Base-by-base conservation (phyloP, 2,329 filamentous ascomycete species). In the Trichophyton rubrum region DNA sequence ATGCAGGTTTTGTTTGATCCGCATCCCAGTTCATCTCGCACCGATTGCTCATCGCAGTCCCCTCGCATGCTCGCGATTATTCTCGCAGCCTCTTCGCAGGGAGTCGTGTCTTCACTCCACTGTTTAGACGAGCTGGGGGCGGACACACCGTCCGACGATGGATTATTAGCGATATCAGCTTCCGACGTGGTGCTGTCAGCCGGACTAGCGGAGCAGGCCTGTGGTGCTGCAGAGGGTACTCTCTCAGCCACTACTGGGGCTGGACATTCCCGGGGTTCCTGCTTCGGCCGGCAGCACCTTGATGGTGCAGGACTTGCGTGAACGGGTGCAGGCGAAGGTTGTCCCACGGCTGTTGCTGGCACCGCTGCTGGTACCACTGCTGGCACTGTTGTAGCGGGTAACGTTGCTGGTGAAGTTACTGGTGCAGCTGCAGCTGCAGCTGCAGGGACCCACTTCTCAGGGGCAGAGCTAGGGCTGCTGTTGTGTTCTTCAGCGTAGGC, bases 1-100 rank as follows among this genome's bases (percentile, higher is more conserved):
- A 51, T 62, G 55, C 66, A 67, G 13, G 11, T 59, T 17, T 33
- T 40, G 13, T 60, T 59, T n/a, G 61, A n/a, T n/a, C 58, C 13
- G 62, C 65, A 67, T 20, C 64, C 65, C 5, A 67, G 59, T 58
- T 67, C 63, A 8, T 58, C 59, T 9, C 64, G 64, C 17, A 66
- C 62, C 17, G 58, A 57, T 27, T 63, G 49, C 15, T 59, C 45
- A 35, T 62, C 62, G 15, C 58, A 30, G 20, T 63, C 41, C 20
- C 64, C 64, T 20, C 65, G 64, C 62, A 67, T 64, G 41, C 61
- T 58, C 6, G 64, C 63, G n/a, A 67, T 66, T 38, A 67, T 66
- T 13, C 60, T 63, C 38, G 65, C 66, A 17, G 66, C 66, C 40
- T 61, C 60, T 56, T 65, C 65, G 58, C 65, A 67, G 6, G 65